phyloP scores from a whole-genome alignment of 1,284 basidiomycete genomes.

The Cryptococcus deneoformans region DNA sequence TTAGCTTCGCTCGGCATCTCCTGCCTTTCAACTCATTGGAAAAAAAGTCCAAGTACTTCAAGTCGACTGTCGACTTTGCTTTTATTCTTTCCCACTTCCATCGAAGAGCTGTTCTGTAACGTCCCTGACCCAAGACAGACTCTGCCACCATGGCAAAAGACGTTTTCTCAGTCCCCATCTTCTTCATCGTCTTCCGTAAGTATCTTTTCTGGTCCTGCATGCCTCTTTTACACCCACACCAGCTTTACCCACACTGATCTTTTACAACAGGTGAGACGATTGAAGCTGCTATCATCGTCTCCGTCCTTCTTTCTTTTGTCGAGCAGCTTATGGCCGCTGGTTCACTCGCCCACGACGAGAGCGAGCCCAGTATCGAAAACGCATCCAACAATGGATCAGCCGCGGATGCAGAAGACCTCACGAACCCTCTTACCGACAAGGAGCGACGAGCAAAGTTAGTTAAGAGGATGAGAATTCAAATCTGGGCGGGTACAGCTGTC shows the following conservation, averaged over 20 bases:
- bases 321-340: slow-evolving; percentile 50
- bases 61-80: no score
- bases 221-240: not conserved
- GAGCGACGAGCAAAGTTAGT: slow-evolving; percentile 35
- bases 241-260: not conserved
- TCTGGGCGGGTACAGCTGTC: slow-evolving; percentile 69
- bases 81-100: no score
- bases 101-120: not conserved
- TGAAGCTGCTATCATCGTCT: slow-evolving; percentile 50
- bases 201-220: slow-evolving; percentile 1
- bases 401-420: not conserved
- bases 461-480: slow-evolving; percentile 56
- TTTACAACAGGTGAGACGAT: slow-evolving; percentile 43
- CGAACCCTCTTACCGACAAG: slow-evolving; percentile 9
- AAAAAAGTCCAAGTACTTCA: no score
- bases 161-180: slow-evolving; percentile 49
- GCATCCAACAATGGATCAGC: slow-evolving; percentile 7
- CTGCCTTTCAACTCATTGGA: no score
- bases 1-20: no score
- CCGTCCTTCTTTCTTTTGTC: slow-evolving; percentile 51
- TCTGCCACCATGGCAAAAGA: slow-evolving; percentile 38
- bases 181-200: slow-evolving; percentile 52
- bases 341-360: slow-evolving; percentile 13
- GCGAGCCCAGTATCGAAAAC: not conserved
- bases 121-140: not conserved